A percentile compares a stretch with the other conserved stretches of the same genome.
Conservation (phyloP, 352 stramenopile genomes). For the Pythium folliculosum region DNA sequence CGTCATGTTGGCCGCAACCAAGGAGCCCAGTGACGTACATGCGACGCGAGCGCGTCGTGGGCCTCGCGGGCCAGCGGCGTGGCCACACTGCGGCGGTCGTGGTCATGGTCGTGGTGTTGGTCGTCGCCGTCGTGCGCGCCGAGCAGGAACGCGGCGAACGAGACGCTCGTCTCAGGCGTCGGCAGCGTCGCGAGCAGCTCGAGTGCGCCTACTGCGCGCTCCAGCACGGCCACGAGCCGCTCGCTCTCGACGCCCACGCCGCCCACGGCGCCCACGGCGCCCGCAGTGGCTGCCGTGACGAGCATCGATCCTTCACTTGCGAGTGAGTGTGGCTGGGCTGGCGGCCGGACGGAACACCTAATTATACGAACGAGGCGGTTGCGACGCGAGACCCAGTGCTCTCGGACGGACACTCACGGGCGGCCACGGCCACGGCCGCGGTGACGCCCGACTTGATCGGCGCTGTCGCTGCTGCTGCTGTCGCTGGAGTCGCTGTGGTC, state of each 20-base stretch:
- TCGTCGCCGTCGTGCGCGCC: not conserved
- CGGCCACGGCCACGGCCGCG: not conserved
- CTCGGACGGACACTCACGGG: too few relatives aligned
- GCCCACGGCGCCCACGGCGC: slow-evolving; percentile 1
- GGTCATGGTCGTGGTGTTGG: too few relatives aligned
- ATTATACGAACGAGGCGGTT: too few relatives aligned
- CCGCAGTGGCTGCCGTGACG: too few relatives aligned
- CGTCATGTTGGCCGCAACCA: not conserved
- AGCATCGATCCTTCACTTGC: not conserved
- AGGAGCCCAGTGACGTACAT: slow-evolving; percentile 26
- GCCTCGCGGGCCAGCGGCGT: not conserved
- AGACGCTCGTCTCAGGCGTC: slow-evolving; percentile 16
- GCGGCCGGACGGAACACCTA: too few relatives aligned
- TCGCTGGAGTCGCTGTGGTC: slow-evolving; percentile 19
- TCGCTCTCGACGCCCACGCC: slow-evolving; percentile 35
- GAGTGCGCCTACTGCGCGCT: slow-evolving; percentile 35
- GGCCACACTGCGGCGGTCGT: too few relatives aligned
- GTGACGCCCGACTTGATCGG: not conserved
- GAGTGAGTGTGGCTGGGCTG: too few relatives aligned
- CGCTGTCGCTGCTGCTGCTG: slow-evolving; percentile 5
- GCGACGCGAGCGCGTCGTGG: slow-evolving; percentile 18
- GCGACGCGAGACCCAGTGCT: too few relatives aligned
- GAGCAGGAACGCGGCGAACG: slow-evolving; percentile 11
- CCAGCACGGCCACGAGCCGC: slow-evolving; percentile 43
- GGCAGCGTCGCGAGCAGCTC: slow-evolving; percentile 36